These are phyloP conservation scores for Phytophthora chlamydospora DNA, from an alignment of 352 stramenopile species.

Conservation along the genomic window DNA sequence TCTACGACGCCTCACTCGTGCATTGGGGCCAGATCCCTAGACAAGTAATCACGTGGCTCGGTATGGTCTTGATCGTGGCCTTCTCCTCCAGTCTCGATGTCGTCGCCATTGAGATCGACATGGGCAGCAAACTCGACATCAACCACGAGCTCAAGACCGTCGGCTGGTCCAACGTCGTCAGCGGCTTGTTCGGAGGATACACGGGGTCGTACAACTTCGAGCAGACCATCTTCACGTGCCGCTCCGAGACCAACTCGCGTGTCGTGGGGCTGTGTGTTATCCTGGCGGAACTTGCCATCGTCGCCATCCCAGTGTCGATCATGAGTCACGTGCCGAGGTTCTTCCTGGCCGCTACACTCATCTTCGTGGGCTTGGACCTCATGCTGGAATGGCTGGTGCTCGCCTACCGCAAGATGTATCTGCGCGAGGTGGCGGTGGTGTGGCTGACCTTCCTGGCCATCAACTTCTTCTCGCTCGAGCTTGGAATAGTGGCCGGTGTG, in stretches of 20 bases:
- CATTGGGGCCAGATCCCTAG: conserved; percentile 88
- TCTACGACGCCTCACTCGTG: conserved; percentile 91
- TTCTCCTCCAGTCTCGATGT: conserved; percentile 97
- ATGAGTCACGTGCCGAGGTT: conserved; percentile 95
- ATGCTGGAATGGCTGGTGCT: conserved; percentile 96
- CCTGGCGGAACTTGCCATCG: conserved; percentile 79
- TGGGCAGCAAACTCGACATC: conserved; percentile 92
- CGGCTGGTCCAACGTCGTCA: conserved; percentile 96
- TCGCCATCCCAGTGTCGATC: conserved; percentile 91
- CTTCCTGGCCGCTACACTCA: conserved; percentile 96
- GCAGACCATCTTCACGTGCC: conserved; percentile 98
- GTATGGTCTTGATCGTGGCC: conserved; percentile 97
- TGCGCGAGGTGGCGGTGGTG: conserved; percentile 92
- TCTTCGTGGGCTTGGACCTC: conserved; percentile 97
- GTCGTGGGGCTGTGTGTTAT: conserved; percentile 91
- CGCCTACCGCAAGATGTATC: conserved; percentile 73
- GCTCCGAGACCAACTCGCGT: conserved; percentile 87
- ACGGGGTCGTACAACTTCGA: conserved; percentile 98
- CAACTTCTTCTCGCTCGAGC: conserved; percentile 93
- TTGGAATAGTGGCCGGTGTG: conserved; percentile 94
- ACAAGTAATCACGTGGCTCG: conserved; percentile 90
- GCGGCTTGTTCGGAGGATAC: conserved; percentile 94
- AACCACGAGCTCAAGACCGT: conserved; percentile 95
- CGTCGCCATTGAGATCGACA: conserved; percentile 96
- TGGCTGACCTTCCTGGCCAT: conserved; percentile 93